Percentiles rank a stretch among this genome's conserved stretches.
These are phyloP conservation scores for Candida sphagnicola DNA, from an alignment of 805 yeast genomes.

Conservation along the genomic window DNA sequence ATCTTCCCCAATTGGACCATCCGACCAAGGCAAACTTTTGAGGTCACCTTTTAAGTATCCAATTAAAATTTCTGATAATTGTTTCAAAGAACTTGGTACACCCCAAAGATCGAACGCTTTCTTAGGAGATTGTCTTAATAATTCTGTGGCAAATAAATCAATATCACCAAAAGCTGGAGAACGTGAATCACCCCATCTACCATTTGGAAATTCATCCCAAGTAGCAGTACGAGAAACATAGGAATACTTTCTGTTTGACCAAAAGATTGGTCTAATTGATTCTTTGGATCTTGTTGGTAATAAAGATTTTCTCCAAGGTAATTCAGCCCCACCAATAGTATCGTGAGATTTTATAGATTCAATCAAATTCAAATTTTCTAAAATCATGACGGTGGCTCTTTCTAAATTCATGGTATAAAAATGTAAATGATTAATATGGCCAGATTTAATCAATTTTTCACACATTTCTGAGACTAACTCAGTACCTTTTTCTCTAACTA, in stretches of 20 bases:
- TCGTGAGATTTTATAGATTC: constrained; percentile 38
- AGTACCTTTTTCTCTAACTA: constrained; percentile 83
- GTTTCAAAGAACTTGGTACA: constrained; percentile 55
- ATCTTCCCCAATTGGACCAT: constrained; percentile 80
- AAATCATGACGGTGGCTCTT: constrained; percentile 81
- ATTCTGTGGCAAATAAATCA: constrained; percentile 73
- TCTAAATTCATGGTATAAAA: constrained; percentile 98
- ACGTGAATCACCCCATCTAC: constrained; percentile 97
- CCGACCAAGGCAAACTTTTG: constrained; percentile 89
- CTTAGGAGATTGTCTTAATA: constrained; percentile 78
- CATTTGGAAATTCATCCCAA: constrained; percentile 99
- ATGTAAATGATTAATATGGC: constrained; percentile 80
- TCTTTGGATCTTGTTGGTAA: constrained; percentile 78
- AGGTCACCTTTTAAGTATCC: constrained; percentile 70
- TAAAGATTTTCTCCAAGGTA: constrained; percentile 92
- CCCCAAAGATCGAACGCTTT: constrained; percentile 90
- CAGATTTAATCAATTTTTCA: constrained; percentile 60
- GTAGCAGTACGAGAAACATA: constrained; percentile 85
- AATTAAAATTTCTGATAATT: constrained; percentile 60
- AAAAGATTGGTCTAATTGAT: constrained; percentile 88
- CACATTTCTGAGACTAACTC: constrained; percentile 84
- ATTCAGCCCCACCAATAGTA: constrained; percentile 35
- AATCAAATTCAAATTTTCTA: constrained; percentile 66
- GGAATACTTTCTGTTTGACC: constrained; percentile 91
- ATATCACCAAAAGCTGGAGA: constrained; percentile 96